A percentile compares a stretch with the other conserved stretches of the same genome.
phyloP scores from a whole-genome alignment of 164 flowering plant genomes.

The Annona squamosa region DNA sequence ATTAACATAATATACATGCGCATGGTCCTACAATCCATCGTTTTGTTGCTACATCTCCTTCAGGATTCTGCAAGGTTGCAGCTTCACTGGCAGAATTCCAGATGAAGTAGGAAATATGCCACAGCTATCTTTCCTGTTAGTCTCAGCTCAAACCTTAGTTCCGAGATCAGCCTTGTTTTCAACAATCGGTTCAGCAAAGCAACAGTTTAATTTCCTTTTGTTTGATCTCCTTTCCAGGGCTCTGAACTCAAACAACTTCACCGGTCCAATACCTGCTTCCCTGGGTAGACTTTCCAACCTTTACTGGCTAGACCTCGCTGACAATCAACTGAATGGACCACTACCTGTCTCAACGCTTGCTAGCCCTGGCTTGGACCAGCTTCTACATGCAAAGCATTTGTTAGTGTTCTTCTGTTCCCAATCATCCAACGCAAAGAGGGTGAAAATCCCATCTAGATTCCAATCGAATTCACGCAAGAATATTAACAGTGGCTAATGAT shows the following conservation, averaged over 20 bases:
- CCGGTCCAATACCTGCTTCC: slow-evolving; percentile 65
- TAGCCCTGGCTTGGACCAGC: slow-evolving; percentile 69
- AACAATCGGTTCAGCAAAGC: not conserved
- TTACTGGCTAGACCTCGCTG: slow-evolving; percentile 89
- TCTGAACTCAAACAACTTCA: slow-evolving; percentile 71
- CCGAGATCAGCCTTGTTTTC: not conserved
- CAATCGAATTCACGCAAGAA: not conserved
- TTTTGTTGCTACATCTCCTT: not conserved
- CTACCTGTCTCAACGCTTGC: slow-evolving; percentile 57
- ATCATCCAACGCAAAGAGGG: not conserved
- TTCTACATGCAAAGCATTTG: slow-evolving; percentile 77
- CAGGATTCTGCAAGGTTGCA: slow-evolving; percentile 78
- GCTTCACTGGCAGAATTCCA: slow-evolving; percentile 73
- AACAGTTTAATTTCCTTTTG: not conserved
- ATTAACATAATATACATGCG: not conserved
- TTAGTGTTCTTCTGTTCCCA: slow-evolving; percentile 13
- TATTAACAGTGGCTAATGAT: not conserved
- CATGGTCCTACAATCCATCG: not conserved
- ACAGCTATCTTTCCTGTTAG: slow-evolving; percentile 72
- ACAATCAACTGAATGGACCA: slow-evolving; percentile 66
- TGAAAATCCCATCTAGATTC: slow-evolving; percentile 3
- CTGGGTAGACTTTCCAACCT: slow-evolving; percentile 72
- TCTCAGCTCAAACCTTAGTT: not conserved
- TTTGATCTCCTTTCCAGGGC: slow-evolving; percentile 43
- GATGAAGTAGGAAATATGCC: slow-evolving; percentile 60